phyloP scores from a whole-genome alignment of 371 early-diverging fungal genomes.

The Mortierella sp. region DNA sequence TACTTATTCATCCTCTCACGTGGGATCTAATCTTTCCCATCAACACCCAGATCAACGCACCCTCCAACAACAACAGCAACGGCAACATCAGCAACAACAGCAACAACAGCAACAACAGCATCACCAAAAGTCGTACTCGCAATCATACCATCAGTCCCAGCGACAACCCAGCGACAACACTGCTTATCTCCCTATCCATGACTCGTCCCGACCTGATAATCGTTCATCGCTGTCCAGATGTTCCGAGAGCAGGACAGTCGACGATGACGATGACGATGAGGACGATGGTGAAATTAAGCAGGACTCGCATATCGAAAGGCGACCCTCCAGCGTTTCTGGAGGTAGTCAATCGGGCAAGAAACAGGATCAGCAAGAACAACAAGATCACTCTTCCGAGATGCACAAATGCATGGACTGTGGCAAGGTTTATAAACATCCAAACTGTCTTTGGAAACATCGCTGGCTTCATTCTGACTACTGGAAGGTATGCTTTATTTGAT shows the following conservation, averaged over 20 bases:
- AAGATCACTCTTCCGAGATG: conserved; percentile 19
- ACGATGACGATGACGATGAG: conserved; percentile 38
- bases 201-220: not conserved
- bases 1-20: not conserved
- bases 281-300: conserved; percentile 41
- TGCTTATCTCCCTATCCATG: not conserved
- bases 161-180: not conserved
- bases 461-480: conserved; percentile 82
- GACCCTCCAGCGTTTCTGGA: not conserved
- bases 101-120: conserved; percentile 8
- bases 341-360: not conserved
- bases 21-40: not conserved
- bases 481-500: conserved; percentile 45
- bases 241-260: conserved; percentile 11
- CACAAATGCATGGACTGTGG: conserved; percentile 74
- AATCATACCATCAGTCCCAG: conserved; percentile 2
- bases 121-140: not conserved
- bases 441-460: conserved; percentile 77
- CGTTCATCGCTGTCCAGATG: conserved; percentile 13
- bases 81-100: not conserved
- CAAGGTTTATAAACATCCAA: conserved; percentile 77
- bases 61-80: conserved; percentile 4
- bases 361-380: conserved; percentile 7
- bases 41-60: not conserved
- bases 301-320: not conserved